These are phyloP conservation scores for Xylaria acuta DNA, from an alignment of 495 filamentous ascomycete genomes.

Conservation along the genomic window DNA sequence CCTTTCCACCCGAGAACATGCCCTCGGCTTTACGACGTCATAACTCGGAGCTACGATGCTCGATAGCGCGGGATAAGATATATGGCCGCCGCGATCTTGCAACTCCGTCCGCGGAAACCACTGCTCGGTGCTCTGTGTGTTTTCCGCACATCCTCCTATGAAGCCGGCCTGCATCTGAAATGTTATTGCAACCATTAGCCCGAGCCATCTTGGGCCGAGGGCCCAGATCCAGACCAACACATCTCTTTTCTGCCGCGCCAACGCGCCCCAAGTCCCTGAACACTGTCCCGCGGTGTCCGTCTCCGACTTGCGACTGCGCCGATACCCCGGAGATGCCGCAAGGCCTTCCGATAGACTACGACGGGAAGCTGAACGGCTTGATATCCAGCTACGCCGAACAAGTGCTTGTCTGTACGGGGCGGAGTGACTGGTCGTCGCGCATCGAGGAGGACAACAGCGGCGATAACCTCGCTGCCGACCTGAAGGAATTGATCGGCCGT, in stretches of 20 bases:
- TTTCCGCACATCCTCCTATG: not conserved
- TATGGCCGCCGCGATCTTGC: not conserved
- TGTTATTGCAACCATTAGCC: constrained; percentile 3
- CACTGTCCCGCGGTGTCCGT: constrained; percentile 68
- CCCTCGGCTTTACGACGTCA: constrained; percentile 27
- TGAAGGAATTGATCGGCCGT: constrained; percentile 71
- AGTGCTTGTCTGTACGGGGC: constrained; percentile 80
- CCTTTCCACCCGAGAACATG: not conserved
- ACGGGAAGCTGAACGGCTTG: constrained; percentile 70
- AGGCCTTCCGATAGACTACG: constrained; percentile 76
- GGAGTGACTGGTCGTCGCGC: constrained; percentile 78
- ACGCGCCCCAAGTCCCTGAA: constrained; percentile 43
- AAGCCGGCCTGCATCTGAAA: not conserved
- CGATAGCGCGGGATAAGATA: not conserved
- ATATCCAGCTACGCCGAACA: constrained; percentile 84
- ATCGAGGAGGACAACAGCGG: constrained; percentile 63
- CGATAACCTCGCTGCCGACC: constrained; percentile 69
- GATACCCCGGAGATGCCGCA: constrained; percentile 67
- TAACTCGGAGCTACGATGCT: constrained; percentile 16
- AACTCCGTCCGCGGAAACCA: not conserved
- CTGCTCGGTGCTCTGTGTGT: not conserved
- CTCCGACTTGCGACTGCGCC: constrained; percentile 74
- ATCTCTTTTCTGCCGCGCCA: not conserved
- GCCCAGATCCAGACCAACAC: not conserved
- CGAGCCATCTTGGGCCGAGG: not conserved